Evolutionary conservation across 345 rosid species (phyloP), one percentile per base, ranked within the genome.

Genomic region (Durio zibethinus): DNA sequence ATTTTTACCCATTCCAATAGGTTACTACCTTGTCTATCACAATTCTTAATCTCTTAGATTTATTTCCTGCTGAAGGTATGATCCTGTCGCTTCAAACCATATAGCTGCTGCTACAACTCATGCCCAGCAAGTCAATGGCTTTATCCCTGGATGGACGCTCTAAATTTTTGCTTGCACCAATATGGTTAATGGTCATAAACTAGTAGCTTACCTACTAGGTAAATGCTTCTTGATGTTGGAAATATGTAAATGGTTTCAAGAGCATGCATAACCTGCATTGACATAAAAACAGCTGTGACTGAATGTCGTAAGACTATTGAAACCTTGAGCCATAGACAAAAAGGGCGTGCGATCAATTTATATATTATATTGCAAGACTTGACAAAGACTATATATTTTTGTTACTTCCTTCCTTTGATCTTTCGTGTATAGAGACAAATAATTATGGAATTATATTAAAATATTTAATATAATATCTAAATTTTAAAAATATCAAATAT

Each of bases 131-230:
- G 97, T 88, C 29, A 86, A 72, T 72, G 98, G 99, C 52, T 96
- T 90, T 80, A 87, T 96, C 76, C 99, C 99, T 38, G 99, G 98
- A 54, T 93, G 99, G 99, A 96, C 93, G 99, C 97, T 96, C 60
- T 92, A 84, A 92, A 64, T 57, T 77, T 82, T 73, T 74, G 23
- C 31, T 53, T 31, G 15, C 12, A 66, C 4, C 25, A 9, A 64
- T 45, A 9, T 54, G 76, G 33, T 36, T 15, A 31, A 42, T 45
- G 70, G 15, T 6, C 77, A 53, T 45, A 73, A 78, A 73, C 77
- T 72, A 23, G 43, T 18, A 52, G 71, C 16, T 40, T 33, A 27
- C 11, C 72, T 2, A 1, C 27, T 16, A 38, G 57, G 21, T 54
- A 33, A 68, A 68, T 67, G 77, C 52, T 72, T 81, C 83, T 64